Evolutionary conservation across 2,329 filamentous ascomycete species (phyloP).

Genomic region (Botryotinia globosa): DNA sequence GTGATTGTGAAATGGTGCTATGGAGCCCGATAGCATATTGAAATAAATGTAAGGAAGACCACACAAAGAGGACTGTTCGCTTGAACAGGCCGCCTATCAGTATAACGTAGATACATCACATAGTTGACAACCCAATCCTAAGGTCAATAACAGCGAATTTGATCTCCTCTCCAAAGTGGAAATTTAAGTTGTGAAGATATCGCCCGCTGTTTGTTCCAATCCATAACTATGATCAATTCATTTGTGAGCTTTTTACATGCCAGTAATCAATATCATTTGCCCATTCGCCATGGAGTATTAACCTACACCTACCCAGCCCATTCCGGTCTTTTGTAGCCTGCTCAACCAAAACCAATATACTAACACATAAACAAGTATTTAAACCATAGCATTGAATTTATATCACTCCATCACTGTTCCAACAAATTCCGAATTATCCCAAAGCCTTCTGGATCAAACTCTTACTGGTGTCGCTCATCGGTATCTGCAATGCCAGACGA

Average conservation of each 20-base stretch:
- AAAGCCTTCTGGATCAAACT: slow-evolving; percentile 63
- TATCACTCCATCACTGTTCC: slow-evolving; percentile 12
- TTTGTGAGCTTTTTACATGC: neutral
- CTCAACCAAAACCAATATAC: neutral
- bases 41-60: neutral
- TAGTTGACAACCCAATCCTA: neutral
- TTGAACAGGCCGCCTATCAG: neutral
- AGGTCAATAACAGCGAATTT: neutral
- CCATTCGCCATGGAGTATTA: neutral
- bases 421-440: slow-evolving; percentile 32
- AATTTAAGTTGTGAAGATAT: neutral
- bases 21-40: neutral
- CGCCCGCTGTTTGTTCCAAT: neutral
- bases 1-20: neutral
- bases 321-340: neutral
- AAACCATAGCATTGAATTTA: neutral
- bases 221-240: neutral
- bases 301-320: neutral
- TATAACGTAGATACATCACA: neutral
- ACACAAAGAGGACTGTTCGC: neutral
- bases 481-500: slow-evolving; percentile 62
- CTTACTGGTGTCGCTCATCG: slow-evolving; percentile 61
- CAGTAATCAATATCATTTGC: neutral
- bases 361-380: neutral
- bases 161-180: neutral